These are phyloP conservation scores for Astrothelium subdiscretum DNA, from an alignment of 495 filamentous ascomycete species.

Conservation along the genomic window DNA sequence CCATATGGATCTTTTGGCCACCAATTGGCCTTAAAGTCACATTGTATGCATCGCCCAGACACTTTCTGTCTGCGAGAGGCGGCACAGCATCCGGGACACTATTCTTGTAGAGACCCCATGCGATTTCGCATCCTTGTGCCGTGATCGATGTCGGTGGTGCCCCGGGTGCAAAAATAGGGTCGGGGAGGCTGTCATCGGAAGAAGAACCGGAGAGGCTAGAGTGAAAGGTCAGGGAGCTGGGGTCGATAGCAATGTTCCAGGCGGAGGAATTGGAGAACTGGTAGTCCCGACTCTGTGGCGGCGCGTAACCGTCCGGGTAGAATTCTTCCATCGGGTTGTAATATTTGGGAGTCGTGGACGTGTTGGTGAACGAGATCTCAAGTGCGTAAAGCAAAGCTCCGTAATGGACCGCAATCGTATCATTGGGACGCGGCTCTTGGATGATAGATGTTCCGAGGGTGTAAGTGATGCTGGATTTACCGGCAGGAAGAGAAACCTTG, in stretches of 20 bases:
- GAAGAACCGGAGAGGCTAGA: conserved; percentile 8
- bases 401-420: conserved; percentile 42
- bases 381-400: conserved; percentile 47
- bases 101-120: conserved; percentile 37
- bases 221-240: conserved; percentile 28
- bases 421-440: conserved; percentile 35
- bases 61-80: conserved; percentile 22
- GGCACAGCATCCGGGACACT: conserved; percentile 37
- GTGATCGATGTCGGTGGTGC: conserved; percentile 38
- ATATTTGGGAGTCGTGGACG: conserved; percentile 16
- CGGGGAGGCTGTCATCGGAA: conserved; percentile 21
- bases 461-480: conserved; percentile 20
- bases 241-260: conserved; percentile 43
- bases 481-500: conserved; percentile 22
- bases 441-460: conserved; percentile 18
- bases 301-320: conserved; percentile 17
- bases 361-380: conserved; percentile 27
- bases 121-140: conserved; percentile 41
- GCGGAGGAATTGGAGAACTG: conserved; percentile 26
- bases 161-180: conserved; percentile 40
- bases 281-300: conserved; percentile 29
- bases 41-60: conserved; percentile 31
- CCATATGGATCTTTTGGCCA: conserved; percentile 47
- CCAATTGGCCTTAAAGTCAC: conserved; percentile 44
- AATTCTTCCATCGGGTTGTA: conserved; percentile 11